Evolutionary conservation across 495 filamentous ascomycete species (phyloP), one percentile per base, ranked within the genome.

Genomic region (Daldinia decipiens): DNA sequence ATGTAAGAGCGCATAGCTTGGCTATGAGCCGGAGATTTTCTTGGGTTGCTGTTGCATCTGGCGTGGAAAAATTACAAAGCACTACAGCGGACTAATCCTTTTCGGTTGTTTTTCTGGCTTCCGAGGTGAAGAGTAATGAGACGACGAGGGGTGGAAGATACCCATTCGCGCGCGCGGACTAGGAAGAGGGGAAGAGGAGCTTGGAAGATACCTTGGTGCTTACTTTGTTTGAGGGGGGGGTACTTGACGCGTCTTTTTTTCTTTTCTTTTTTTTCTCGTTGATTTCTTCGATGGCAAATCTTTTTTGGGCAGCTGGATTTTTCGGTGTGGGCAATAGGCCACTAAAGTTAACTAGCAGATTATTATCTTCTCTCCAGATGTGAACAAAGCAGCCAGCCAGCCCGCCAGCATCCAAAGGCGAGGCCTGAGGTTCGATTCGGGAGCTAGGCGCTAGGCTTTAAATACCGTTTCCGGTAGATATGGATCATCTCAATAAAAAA

Each of bases 181-280:
- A 47, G 19, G 39, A 38, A 29, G 53, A 52, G 43, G 47, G 26
- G 5, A 63, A 64, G 52, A 39, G 61, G 65, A 68, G 70, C 52
- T 68, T 68, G 65, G 70, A 73, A 68, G 70, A 73, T 73, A 73
- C 70, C 70, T 73, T 62, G 21, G 70, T 54, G 62, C 65, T 43
- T 43, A 62, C 70, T 59, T 29, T 11, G 34, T 53, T 65, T 57
- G 39, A 60, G 19, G 58, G 45, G 60, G 47, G 45, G 60, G 47
- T 54, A 21, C 61, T 56, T 19, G 45, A 19, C 39, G 50, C 43
- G 43, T 47, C 11, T 47, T 24, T 47, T 45, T 45, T 24, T 47
- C 21, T 45, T 21, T 55, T 68, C 51, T 24, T 24, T 47, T 24
- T 68, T 56, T 53, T 68, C 36, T 67, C 56, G 56, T 65, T 65